Evolutionary conservation across 768 basidiomycete genomes (phyloP).

Genomic region (Naganishia onofrii): DNA sequence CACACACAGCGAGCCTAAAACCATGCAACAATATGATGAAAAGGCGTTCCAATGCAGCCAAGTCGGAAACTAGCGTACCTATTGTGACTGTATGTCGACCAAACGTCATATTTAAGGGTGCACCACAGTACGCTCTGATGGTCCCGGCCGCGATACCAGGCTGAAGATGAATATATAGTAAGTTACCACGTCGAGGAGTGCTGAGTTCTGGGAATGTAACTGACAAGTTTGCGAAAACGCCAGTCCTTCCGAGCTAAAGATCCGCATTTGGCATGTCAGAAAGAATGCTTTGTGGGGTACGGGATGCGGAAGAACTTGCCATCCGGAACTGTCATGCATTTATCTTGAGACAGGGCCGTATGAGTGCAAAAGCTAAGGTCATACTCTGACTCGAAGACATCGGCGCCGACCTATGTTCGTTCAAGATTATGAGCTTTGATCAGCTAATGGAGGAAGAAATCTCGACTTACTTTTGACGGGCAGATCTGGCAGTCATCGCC

Average conservation of each 20-base stretch:
- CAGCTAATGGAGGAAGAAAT: not conserved
- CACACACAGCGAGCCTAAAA: conserved; percentile 42
- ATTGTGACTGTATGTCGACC: conserved; percentile 41
- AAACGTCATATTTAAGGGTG: conserved; percentile 38
- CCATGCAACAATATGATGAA: not conserved
- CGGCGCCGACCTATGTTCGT: conserved; percentile 22
- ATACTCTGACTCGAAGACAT: conserved; percentile 29
- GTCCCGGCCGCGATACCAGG: not conserved
- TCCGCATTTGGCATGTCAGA: not conserved
- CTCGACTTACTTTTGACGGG: not conserved
- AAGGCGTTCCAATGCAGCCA: too few species aligned
- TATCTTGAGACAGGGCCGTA: conserved; percentile 34
- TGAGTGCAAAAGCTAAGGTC: conserved; percentile 47
- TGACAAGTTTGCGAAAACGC: conserved; percentile 45
- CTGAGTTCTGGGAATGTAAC: conserved; percentile 34
- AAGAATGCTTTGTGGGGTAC: not conserved
- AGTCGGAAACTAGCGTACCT: conserved; percentile 6
- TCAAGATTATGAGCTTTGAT: not conserved
- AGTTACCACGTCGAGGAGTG: too few species aligned
- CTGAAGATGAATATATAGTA: not conserved
- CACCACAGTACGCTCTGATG: conserved; percentile 44
- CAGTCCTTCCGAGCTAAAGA: conserved; percentile 37
- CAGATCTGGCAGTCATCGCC: conserved; percentile 16
- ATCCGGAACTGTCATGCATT: conserved; percentile 45
- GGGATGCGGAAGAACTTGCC: not conserved